Evolutionary conservation across 345 rosid species (phyloP).

Genomic region (Eucalyptus polybractea): DNA sequence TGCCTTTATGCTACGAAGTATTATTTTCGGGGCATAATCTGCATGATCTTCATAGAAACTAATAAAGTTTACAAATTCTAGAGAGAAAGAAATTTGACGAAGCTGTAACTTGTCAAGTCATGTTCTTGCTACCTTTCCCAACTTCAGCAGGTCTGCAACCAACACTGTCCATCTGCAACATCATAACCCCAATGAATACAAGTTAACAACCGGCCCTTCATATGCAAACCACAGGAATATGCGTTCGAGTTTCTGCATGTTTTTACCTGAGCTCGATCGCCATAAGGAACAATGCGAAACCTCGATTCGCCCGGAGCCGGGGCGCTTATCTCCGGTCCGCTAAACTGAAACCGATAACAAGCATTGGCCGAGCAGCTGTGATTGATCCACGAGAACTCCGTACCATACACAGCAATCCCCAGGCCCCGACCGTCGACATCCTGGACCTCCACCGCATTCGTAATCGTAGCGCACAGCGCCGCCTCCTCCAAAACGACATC

Average conservation of each 20-base stretch:
- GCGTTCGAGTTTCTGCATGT: neutral
- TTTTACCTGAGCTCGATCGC: neutral
- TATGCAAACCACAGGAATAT: neutral
- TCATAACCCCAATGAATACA: no score
- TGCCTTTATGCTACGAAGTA: constrained; percentile 47
- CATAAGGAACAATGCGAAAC: constrained; percentile 16
- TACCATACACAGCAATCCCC: constrained; percentile 55
- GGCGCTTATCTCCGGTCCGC: constrained; percentile 8
- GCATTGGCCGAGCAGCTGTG: constrained; percentile 85
- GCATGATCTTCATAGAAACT: constrained; percentile 5
- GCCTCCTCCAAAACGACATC: constrained; percentile 26
- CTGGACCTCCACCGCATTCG: constrained; percentile 80
- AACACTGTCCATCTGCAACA: constrained; percentile 20
- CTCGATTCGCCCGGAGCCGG: neutral
- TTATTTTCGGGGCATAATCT: constrained; percentile 38
- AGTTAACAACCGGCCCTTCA: neutral
- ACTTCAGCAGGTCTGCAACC: neutral
- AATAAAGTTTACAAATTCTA: neutral
- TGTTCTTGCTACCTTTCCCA: constrained; percentile 11
- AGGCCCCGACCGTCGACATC: constrained; percentile 35
- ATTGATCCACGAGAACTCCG: constrained; percentile 75
- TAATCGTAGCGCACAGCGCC: constrained; percentile 45
- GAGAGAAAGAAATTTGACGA: neutral
- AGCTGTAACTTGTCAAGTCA: neutral
- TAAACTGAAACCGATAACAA: constrained; percentile 46